These are phyloP conservation scores for Diversispora epigaea DNA, from an alignment of 192 early-diverging fungal genomes.

Conservation along the genomic window DNA sequence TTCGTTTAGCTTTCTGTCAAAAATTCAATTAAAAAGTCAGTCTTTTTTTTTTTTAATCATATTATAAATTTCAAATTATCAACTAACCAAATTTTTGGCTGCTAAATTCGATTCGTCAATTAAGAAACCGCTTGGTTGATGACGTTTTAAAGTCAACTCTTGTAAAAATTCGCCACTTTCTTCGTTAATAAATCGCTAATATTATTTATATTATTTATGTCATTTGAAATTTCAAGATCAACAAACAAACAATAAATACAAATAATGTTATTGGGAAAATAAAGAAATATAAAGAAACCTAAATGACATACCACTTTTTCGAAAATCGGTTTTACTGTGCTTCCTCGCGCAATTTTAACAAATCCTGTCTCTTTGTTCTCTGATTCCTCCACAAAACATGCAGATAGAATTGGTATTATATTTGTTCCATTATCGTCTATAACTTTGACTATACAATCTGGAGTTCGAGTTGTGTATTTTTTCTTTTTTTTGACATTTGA, in stretches of 20 bases:
- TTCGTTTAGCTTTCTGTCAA: conserved; percentile 48
- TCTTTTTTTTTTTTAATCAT: background rate
- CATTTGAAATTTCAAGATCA: no score
- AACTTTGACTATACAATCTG: conserved; percentile 47
- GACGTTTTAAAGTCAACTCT: conserved; percentile 35
- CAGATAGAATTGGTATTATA: conserved; percentile 49
- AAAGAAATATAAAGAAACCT: no score
- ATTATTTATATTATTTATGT: background rate
- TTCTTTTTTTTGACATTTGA: conserved; percentile 49
- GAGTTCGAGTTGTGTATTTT: conserved; percentile 43
- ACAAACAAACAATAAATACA: background rate
- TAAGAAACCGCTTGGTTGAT: conserved; percentile 42
- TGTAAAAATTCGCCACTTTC: conserved; percentile 18
- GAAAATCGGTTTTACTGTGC: conserved; percentile 53
- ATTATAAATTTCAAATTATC: background rate
- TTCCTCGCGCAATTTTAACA: conserved; percentile 52
- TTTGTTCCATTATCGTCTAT: conserved; percentile 39
- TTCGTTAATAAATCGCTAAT: conserved; percentile 17
- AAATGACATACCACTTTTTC: conserved; percentile 48
- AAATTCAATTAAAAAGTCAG: no score
- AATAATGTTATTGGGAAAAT: background rate
- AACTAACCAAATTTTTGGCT: conserved; percentile 43
- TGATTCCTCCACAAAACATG: conserved; percentile 43
- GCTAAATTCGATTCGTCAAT: conserved; percentile 50
- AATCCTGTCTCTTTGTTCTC: conserved; percentile 22